Conservation (phyloP, 73 alveolate species). For the Diophrys appendiculata region DNA sequence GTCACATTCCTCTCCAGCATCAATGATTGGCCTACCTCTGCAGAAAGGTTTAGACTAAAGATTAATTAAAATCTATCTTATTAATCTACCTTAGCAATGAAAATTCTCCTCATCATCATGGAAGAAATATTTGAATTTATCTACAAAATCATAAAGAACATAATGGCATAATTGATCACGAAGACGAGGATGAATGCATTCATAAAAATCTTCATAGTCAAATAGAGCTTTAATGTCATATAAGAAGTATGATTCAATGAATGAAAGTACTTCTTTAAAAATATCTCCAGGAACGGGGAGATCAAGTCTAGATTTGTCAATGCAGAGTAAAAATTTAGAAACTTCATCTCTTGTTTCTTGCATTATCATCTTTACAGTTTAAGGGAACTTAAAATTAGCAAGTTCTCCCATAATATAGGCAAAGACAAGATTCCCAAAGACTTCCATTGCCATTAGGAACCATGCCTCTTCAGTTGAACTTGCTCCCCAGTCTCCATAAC, state of each 20-base stretch:
- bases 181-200: background rate
- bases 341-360: background rate
- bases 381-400: background rate
- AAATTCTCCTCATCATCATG: background rate
- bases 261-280: background rate
- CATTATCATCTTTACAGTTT: background rate
- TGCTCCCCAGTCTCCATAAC: conserved; percentile 11
- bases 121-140: conserved; percentile 8
- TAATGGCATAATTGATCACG: background rate
- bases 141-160: background rate
- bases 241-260: background rate
- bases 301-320: background rate
- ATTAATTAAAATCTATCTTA: background rate
- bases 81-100: background rate
- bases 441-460: conserved; percentile 8
- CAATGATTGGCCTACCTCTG: background rate
- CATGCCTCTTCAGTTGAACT: background rate
- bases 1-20: background rate
- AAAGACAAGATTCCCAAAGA: conserved; percentile 7
- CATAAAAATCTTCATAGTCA: background rate
- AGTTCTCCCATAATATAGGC: conserved; percentile 8
- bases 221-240: background rate
- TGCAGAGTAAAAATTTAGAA: too few relatives aligned
- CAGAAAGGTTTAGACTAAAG: conserved; percentile 1
- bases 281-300: background rate